Evolutionary conservation across 2,329 filamentous ascomycete species (phyloP).

Genomic region (Cylindrodendrum hubeiense): DNA sequence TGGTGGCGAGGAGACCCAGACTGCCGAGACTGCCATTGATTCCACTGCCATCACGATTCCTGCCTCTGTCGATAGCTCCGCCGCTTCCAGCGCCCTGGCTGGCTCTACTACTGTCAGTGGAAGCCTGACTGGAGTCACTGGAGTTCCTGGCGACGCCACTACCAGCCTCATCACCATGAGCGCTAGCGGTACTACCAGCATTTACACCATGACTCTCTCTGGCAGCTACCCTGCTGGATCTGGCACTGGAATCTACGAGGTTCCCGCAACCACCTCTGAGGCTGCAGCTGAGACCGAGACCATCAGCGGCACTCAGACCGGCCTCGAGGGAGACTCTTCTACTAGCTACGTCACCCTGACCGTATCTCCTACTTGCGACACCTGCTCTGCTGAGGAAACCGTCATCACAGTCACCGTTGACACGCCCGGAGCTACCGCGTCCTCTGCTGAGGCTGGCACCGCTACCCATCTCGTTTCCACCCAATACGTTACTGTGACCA

Average conservation of each 20-base stretch:
- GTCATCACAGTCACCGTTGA: slow-evolving; percentile 22
- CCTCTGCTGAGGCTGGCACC: background rate
- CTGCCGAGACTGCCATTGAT: background rate
- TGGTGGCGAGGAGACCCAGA: slow-evolving; percentile 6
- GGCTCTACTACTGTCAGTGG: background rate
- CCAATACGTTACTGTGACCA: slow-evolving; percentile 30
- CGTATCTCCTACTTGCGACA: slow-evolving; percentile 18
- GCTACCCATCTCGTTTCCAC: slow-evolving; percentile 20
- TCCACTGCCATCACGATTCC: slow-evolving; percentile 22
- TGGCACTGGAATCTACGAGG: slow-evolving; percentile 10
- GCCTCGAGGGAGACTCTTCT: slow-evolving; percentile 5
- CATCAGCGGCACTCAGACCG: background rate
- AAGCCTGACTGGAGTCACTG: slow-evolving; percentile 8
- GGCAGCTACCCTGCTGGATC: slow-evolving; percentile 12
- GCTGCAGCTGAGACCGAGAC: slow-evolving; percentile 8
- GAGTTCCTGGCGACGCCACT: slow-evolving; percentile 1
- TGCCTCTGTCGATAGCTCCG: background rate
- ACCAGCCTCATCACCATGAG: slow-evolving; percentile 27
- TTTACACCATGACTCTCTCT: slow-evolving; percentile 23
- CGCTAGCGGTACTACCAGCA: slow-evolving; percentile 13
- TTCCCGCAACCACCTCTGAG: slow-evolving; percentile 2
- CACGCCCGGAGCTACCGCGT: slow-evolving; percentile 20
- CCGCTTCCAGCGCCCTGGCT: slow-evolving; percentile 3
- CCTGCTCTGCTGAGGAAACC: slow-evolving; percentile 26
- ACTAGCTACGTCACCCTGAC: slow-evolving; percentile 27